Evolutionary conservation across 2,329 filamentous ascomycete species (phyloP), one percentile per base, ranked within the genome.

Genomic region (Coccinonectria pachysandricola): DNA sequence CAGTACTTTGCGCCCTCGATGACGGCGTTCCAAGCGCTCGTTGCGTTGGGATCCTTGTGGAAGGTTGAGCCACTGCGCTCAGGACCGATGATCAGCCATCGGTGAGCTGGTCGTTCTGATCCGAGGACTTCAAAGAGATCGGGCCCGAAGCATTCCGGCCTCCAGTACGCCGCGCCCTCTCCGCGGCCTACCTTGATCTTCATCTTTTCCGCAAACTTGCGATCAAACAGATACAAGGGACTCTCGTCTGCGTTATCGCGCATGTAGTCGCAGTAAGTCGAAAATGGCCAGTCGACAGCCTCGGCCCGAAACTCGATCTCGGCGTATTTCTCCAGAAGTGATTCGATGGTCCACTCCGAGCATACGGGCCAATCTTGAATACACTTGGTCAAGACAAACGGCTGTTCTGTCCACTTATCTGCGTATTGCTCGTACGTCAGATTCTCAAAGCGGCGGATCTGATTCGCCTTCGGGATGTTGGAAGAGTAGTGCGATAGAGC

Each of bases 61-160:
- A 95, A 96, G 4, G 87, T 95, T 40, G 83, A 92, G 15, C 88
- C 88, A 47, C 84, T 92, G 31, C 86, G 68, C 36, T 78, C 74
- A 1, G 88, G 86, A 1, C 88, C 87, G 38, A 95, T 69, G 45
- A 96, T 94, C 35, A 96, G 66, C 91, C 88, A 96, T 34, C 86
- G 75, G 46, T 85, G 79, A 36, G 93, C 86, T 3, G 88, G 88
- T 27, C 88, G 71, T 49, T 92, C 74, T 9, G 68, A 50, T 7
- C 79, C 82, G 1, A 96, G 65, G 6, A 91, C 71, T 23, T 76
- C 72, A 47, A 96, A 95, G 11, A 92, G 62, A 49, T 96, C 88
- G 26, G 80, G 71, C 0, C 84, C 85, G 50, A 96, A 95, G 51
- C 83, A 92, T 10, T 73, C 62, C 1, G 88, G 87, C 9, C 74